Evolutionary conservation across 352 stramenopile genomes (phyloP), one percentile per base, ranked within the genome.

Genomic region (Globisporangium spiculum): DNA sequence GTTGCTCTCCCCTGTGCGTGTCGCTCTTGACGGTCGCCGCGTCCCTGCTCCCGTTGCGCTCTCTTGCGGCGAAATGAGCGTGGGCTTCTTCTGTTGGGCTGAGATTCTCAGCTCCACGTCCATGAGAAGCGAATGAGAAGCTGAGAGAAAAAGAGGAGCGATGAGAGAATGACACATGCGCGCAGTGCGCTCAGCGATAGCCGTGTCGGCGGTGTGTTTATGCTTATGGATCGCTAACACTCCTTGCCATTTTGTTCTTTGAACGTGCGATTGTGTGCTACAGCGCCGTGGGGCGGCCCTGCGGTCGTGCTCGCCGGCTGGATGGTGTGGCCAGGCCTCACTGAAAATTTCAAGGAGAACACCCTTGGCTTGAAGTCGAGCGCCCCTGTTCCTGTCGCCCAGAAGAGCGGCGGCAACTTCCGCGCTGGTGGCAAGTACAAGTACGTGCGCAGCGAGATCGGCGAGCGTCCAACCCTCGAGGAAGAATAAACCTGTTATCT

Each of bases 391-490:
- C 59, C 66, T 32, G 66, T 59, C 16, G 60, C 62, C 24, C 34
- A 61, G 6, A 67, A 74, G 59, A 63, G 72, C 55, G 36, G 70
- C 27, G 32, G 66, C 41, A 69, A 85, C 26, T 91, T 93, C 75
- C 73, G 73, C 55, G 67, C 69, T 32, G 67, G 70, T 36, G 84
- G 83, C 79, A 92, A 91, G 86, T 92, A 90, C 83, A 94, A 93
- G 74, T 94, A 82, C 70, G 73, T 86, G 60, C 80, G 80, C 65
- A 74, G 53, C 46, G 86, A 94, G 78, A 83, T 94, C 60, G 86
- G 86, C 38, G 86, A 92, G 74, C 73, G 79, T 65, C 86, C 86
- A 24, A 86, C 80, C 67, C 74, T 92, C 22, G 86, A 91, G 32
- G 86, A 92, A 48, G 84, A 92, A 59, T 77, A 80, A 60, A 65